A percentile compares a stretch with the other conserved stretches of the same genome.
These are phyloP conservation scores for Podospora australis DNA, from an alignment of 495 filamentous ascomycete species.

Conservation along the genomic window DNA sequence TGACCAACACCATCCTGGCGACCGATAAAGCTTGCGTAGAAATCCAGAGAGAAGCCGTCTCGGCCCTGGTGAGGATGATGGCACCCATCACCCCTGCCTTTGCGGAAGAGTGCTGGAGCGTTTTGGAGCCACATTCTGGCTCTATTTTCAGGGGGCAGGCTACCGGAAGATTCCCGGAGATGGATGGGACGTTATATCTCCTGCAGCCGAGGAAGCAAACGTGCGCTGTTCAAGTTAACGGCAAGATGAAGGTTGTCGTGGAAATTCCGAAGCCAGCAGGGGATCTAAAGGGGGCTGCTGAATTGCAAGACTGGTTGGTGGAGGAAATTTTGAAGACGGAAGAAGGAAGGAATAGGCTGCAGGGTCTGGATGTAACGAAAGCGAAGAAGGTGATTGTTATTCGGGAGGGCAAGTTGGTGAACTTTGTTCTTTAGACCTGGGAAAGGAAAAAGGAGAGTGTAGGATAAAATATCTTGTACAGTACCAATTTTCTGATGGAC, in stretches of 20 bases:
- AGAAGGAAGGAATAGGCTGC: slow-evolving; percentile 46
- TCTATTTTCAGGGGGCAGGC: slow-evolving; percentile 43
- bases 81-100: slow-evolving; percentile 73
- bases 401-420: slow-evolving; percentile 47
- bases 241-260: slow-evolving; percentile 59
- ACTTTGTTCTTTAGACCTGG: slow-evolving; percentile 46
- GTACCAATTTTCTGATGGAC: too few relatives aligned
- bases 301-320: slow-evolving; percentile 52
- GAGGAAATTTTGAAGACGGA: slow-evolving; percentile 34
- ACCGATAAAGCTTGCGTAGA: slow-evolving; percentile 10
- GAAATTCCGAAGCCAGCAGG: slow-evolving; percentile 44
- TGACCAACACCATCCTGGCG: slow-evolving; percentile 59
- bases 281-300: slow-evolving; percentile 22
- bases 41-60: slow-evolving; percentile 30
- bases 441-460: neutral
- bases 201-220: slow-evolving; percentile 29
- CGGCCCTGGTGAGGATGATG: slow-evolving; percentile 58
- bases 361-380: slow-evolving; percentile 29
- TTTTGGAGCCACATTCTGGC: slow-evolving; percentile 32
- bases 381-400: slow-evolving; percentile 48
- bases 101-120: slow-evolving; percentile 71
- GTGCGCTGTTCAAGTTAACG: slow-evolving; percentile 70
- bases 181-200: slow-evolving; percentile 41
- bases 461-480: too few relatives aligned
- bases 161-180: slow-evolving; percentile 43